A percentile compares a stretch with the other conserved stretches of the same genome.
Conservation (phyloP, 805 yeast species). For the Kazachstania taianensis region DNA sequence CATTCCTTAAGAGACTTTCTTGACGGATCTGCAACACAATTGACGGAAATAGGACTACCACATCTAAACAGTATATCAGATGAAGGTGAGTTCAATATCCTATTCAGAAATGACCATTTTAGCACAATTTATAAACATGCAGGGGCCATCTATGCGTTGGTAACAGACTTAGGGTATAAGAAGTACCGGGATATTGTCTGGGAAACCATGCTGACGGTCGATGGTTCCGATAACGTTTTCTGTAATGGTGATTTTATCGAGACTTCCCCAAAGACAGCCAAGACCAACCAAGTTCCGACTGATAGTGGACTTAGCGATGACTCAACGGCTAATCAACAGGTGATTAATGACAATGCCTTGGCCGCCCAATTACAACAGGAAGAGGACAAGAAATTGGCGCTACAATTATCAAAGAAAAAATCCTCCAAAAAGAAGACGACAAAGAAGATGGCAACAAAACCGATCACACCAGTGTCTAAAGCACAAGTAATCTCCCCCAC, state of each 20-base stretch:
- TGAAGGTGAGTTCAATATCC: conserved; percentile 49
- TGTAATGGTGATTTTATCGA: conserved; percentile 49
- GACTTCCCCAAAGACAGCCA: not conserved
- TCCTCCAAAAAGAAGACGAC: conserved; percentile 3
- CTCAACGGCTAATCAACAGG: not conserved
- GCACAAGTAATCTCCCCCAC: not conserved
- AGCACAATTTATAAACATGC: conserved; percentile 49
- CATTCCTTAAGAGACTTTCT: conserved; percentile 36
- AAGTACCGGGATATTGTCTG: conserved; percentile 49
- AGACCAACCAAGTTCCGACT: not conserved
- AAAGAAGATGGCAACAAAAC: conserved; percentile 6
- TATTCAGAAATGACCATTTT: conserved; percentile 88
- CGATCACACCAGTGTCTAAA: conserved; percentile 2
- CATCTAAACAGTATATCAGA: conserved; percentile 34
- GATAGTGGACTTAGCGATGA: not conserved
- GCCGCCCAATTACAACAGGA: conserved; percentile 40
- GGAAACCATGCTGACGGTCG: conserved; percentile 60
- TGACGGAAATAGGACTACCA: conserved; percentile 55
- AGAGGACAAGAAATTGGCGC: conserved; percentile 33
- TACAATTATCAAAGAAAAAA: conserved; percentile 5
- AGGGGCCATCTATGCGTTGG: conserved; percentile 47
- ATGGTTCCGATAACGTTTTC: conserved; percentile 58
- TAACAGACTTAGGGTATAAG: conserved; percentile 65
- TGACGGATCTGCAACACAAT: conserved; percentile 54
- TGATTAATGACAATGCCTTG: conserved; percentile 30